Evolutionary conservation across 352 stramenopile species (phyloP).

Genomic region (Phytophthora ohioensis): DNA sequence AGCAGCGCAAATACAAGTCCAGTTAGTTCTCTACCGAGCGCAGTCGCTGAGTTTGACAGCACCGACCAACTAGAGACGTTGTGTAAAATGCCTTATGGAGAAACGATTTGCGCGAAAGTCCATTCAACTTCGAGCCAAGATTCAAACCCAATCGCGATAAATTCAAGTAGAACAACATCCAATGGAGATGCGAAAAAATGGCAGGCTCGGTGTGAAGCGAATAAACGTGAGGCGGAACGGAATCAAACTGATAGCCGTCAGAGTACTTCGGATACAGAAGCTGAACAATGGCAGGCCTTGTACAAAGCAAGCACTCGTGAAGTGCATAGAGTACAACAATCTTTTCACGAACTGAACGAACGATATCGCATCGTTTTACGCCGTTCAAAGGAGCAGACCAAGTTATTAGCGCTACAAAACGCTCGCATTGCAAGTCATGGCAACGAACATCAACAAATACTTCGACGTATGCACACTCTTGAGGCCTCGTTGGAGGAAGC

Average conservation of each 20-base stretch:
- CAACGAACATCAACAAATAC: slow-evolving; percentile 67
- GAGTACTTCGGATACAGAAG: slow-evolving; percentile 14
- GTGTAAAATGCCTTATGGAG: slow-evolving; percentile 9
- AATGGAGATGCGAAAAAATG: slow-evolving; percentile 1
- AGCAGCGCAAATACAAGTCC: not conserved
- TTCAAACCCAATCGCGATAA: not conserved
- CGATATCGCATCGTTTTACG: slow-evolving; percentile 66
- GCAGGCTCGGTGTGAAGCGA: slow-evolving; percentile 24
- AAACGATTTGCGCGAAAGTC: slow-evolving; percentile 13
- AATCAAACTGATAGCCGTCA: not conserved
- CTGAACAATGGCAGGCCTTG: slow-evolving; percentile 37
- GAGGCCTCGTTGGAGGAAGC: slow-evolving; percentile 53
- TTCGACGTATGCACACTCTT: slow-evolving; percentile 57
- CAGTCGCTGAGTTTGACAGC: not conserved
- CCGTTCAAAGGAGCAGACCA: slow-evolving; percentile 72
- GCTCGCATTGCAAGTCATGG: slow-evolving; percentile 55
- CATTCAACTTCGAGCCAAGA: slow-evolving; percentile 15
- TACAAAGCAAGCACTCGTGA: slow-evolving; percentile 40
- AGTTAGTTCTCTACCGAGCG: not conserved
- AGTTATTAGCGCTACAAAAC: slow-evolving; percentile 72
- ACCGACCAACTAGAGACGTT: not conserved
- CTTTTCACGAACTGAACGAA: slow-evolving; percentile 52
- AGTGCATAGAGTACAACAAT: slow-evolving; percentile 34
- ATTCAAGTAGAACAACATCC: not conserved
- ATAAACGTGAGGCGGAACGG: slow-evolving; percentile 23